A percentile compares a stretch with the other conserved stretches of the same genome.
phyloP scores from a whole-genome alignment of 371 early-diverging fungal genomes.

The Mucor plumbeus region DNA sequence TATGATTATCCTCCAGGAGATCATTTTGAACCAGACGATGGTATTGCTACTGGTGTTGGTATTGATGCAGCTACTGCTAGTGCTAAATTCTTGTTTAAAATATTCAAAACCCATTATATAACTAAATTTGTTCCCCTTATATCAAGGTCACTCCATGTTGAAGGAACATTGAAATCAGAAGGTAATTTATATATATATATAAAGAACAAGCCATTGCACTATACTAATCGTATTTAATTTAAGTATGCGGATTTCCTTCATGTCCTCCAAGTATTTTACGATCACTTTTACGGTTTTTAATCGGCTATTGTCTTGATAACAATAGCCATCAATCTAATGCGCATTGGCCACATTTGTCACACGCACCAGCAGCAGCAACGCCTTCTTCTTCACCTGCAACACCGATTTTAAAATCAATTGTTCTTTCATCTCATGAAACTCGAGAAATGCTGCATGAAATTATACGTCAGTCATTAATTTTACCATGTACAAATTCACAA shows the following conservation, averaged over 20 bases:
- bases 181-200: slow-evolving; percentile 24
- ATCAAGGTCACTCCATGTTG: slow-evolving; percentile 49
- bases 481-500: slow-evolving; percentile 59
- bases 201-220: too few species aligned
- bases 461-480: slow-evolving; percentile 68
- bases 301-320: slow-evolving; percentile 66
- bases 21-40: slow-evolving; percentile 61
- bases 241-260: slow-evolving; percentile 61
- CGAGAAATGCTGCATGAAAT: slow-evolving; percentile 81
- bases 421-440: slow-evolving; percentile 67
- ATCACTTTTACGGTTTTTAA: slow-evolving; percentile 68
- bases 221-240: too few species aligned
- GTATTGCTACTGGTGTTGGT: slow-evolving; percentile 68
- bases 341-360: slow-evolving; percentile 44
- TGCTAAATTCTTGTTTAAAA: slow-evolving; percentile 72
- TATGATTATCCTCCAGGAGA: slow-evolving; percentile 60
- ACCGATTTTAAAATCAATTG: slow-evolving; percentile 71
- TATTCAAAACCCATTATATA: slow-evolving; percentile 70
- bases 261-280: slow-evolving; percentile 81
- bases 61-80: slow-evolving; percentile 73
- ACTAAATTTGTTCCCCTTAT: slow-evolving; percentile 74
- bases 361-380: slow-evolving; percentile 37
- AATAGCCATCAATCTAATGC: slow-evolving; percentile 24
- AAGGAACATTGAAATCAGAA: slow-evolving; percentile 43
- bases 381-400: slow-evolving; percentile 72